Percentiles rank a stretch among this genome's conserved stretches.
phyloP scores from a whole-genome alignment of 345 rosid genomes.

The Moringa oleifera region DNA sequence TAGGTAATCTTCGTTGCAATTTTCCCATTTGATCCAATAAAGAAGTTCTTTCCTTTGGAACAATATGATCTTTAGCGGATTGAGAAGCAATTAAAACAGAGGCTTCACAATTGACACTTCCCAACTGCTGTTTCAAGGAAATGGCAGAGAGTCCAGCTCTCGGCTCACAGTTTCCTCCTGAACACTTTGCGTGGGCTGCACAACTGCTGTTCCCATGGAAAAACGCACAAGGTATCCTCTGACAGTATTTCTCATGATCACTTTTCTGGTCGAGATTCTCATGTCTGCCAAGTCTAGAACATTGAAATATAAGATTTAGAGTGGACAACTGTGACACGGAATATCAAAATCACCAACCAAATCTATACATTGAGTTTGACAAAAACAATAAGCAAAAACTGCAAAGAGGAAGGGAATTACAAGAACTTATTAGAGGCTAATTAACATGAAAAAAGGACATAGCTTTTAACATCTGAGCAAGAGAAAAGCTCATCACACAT shows the following conservation, averaged over 20 bases:
- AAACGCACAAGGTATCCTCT: slow-evolving; percentile 13
- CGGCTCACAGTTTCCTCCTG: slow-evolving; percentile 17
- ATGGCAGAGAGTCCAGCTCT: slow-evolving; percentile 17
- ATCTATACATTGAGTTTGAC: not conserved
- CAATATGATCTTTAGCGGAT: slow-evolving; percentile 16
- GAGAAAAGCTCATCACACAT: too few species aligned
- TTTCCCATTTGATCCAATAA: slow-evolving; percentile 17
- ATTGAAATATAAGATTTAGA: not conserved
- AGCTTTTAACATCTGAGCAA: not conserved
- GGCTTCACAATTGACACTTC: slow-evolving; percentile 3
- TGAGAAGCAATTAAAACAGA: slow-evolving; percentile 18
- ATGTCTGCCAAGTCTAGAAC: slow-evolving; percentile 24
- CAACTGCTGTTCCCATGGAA: slow-evolving; percentile 23
- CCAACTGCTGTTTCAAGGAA: slow-evolving; percentile 13
- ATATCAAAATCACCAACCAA: too few species aligned
- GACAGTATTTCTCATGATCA: slow-evolving; percentile 29
- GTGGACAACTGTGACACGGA: too few species aligned
- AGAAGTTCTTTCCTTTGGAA: slow-evolving; percentile 16
- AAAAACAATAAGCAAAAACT: not conserved
- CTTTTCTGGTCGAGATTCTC: slow-evolving; percentile 11
- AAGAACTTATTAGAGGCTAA: not conserved
- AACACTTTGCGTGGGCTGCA: slow-evolving; percentile 22
- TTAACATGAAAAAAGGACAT: not conserved
- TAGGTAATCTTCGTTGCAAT: slow-evolving; percentile 10
- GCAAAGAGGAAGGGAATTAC: not conserved